phyloP scores from a whole-genome alignment of 495 filamentous ascomycete genomes.

The Mycothermus thermophilus region DNA sequence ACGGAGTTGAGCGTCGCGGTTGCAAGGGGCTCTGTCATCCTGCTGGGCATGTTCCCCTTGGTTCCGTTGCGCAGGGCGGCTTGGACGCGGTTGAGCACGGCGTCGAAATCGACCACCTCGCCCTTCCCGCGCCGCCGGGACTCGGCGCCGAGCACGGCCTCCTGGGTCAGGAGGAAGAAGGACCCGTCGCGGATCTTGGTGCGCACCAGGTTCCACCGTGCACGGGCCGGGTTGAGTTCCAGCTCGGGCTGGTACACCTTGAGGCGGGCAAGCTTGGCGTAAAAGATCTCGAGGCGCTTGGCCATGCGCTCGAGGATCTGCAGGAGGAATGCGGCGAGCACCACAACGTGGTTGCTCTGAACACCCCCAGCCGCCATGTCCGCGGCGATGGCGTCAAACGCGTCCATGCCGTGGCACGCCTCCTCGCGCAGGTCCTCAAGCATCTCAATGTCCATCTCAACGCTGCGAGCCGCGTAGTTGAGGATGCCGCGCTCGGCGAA shows the following conservation, averaged over 20 bases:
- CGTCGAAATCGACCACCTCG: slow-evolving; percentile 29
- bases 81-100: slow-evolving; percentile 29
- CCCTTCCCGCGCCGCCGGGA: slow-evolving; percentile 17
- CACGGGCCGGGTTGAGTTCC: slow-evolving; percentile 33
- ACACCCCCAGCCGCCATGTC: slow-evolving; percentile 9
- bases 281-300: slow-evolving; percentile 33
- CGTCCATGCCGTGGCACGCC: slow-evolving; percentile 36
- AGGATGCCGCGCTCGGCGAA: slow-evolving; percentile 35
- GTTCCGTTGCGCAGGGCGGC: slow-evolving; percentile 15
- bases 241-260: slow-evolving; percentile 33
- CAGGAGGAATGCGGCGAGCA: slow-evolving; percentile 32
- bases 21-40: no score
- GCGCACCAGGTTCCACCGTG: slow-evolving; percentile 33
- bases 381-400: slow-evolving; percentile 30
- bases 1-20: slow-evolving; percentile 25
- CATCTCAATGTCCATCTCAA: slow-evolving; percentile 33
- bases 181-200: slow-evolving; percentile 31
- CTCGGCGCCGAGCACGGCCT: slow-evolving; percentile 21
- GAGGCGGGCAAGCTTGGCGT: slow-evolving; percentile 29
- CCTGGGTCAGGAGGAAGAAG: slow-evolving; percentile 32
- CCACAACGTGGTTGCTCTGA: slow-evolving; percentile 21
- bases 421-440: slow-evolving; percentile 38
- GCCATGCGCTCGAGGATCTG: slow-evolving; percentile 37
- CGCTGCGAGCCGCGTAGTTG: slow-evolving; percentile 32
- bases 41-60: no score